Evolutionary conservation across 2,329 filamentous ascomycete species (phyloP).

Genomic region (Sarocladium oryzae): DNA sequence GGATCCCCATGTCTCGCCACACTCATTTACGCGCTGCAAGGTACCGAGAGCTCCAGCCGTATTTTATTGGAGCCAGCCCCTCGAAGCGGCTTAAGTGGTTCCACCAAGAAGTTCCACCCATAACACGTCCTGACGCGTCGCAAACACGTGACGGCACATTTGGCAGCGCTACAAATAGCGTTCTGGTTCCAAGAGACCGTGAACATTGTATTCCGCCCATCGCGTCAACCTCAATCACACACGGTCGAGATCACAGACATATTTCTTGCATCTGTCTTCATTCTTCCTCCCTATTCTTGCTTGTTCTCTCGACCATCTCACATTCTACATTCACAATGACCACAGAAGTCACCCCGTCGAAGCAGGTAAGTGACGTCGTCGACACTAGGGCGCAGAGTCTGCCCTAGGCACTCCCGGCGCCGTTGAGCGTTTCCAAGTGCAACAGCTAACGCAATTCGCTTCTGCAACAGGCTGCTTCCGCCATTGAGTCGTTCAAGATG

Average conservation of each 20-base stretch:
- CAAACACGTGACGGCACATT: constrained; percentile 32
- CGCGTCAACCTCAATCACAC: constrained; percentile 14
- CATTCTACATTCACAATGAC: constrained; percentile 53
- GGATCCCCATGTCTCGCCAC: background rate
- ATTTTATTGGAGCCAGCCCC: background rate
- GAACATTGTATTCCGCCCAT: constrained; percentile 14
- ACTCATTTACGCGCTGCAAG: constrained; percentile 8
- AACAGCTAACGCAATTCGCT: constrained; percentile 23
- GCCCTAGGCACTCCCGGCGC: constrained; percentile 10
- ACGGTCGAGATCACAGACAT: constrained; percentile 7
- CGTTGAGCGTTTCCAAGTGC: background rate
- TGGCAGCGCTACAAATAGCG: constrained; percentile 30
- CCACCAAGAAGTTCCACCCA: background rate
- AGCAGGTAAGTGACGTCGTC: constrained; percentile 43
- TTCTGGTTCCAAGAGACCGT: constrained; percentile 20
- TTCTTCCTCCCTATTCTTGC: background rate
- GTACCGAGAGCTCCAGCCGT: background rate
- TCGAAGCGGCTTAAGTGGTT: constrained; percentile 7
- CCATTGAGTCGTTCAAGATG: constrained; percentile 85
- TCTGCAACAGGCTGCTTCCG: constrained; percentile 66
- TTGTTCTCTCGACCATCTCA: constrained; percentile 9
- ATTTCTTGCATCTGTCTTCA: constrained; percentile 4
- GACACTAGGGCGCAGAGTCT: constrained; percentile 8
- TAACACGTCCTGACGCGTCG: constrained; percentile 14
- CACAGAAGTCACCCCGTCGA: constrained; percentile 58